Evolutionary conservation across 108 stramenopile species (phyloP).

Genomic region (Pseudonitzschia multistriata): DNA sequence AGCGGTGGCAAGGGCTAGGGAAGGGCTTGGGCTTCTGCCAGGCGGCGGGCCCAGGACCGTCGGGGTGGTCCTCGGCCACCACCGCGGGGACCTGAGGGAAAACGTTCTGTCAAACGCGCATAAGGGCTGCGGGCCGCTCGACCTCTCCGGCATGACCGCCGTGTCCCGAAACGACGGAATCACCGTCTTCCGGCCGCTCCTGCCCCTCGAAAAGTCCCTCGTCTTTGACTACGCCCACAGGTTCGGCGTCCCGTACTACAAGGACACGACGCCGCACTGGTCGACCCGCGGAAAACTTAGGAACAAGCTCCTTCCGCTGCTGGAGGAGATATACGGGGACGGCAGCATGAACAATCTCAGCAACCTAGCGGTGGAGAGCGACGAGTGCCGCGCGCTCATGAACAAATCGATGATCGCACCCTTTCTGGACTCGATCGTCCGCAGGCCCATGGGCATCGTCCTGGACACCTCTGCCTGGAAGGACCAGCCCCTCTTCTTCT

Average conservation of each 20-base stretch:
- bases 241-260: conserved; percentile 94
- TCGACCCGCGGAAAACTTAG: conserved; percentile 95
- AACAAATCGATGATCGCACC: conserved; percentile 56
- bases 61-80: conserved; percentile 96
- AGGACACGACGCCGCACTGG: conserved; percentile 91
- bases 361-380: conserved; percentile 77
- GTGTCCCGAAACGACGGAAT: conserved; percentile 88
- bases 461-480: conserved; percentile 66
- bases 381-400: conserved; percentile 71
- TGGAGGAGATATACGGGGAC: conserved; percentile 95
- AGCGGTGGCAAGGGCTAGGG: conserved; percentile 34
- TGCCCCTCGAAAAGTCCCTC: conserved; percentile 71
- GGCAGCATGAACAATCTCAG: conserved; percentile 83
- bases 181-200: conserved; percentile 81
- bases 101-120: conserved; percentile 95
- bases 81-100: conserved; percentile 95
- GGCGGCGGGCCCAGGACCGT: conserved; percentile 19
- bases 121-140: conserved; percentile 87
- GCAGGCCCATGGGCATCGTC: conserved; percentile 69
- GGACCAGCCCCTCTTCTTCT: conserved; percentile 67
- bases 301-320: conserved; percentile 85
- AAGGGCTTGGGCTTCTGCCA: background rate
- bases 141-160: conserved; percentile 87
- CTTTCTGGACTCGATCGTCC: conserved; percentile 53
- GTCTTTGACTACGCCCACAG: conserved; percentile 91